Evolutionary conservation across 139 green algal species (phyloP), one percentile per base, ranked within the genome.

Genomic region (Trebouxia sp.): DNA sequence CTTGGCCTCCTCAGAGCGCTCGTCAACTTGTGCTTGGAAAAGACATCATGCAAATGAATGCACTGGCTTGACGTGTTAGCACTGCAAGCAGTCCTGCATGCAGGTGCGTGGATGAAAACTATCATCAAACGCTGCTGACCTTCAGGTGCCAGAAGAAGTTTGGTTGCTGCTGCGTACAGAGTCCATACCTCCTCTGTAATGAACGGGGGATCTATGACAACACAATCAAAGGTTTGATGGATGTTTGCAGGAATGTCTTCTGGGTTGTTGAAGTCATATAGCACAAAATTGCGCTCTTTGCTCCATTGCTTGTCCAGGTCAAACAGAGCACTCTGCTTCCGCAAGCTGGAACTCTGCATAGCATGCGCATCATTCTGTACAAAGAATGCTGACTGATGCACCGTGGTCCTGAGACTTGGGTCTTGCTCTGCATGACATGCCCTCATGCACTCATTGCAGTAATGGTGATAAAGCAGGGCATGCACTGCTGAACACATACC

Each of bases 121-220:
- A n/a, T n/a, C n/a, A n/a, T n/a, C n/a, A n/a, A n/a, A n/a, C n/a
- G n/a, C n/a, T n/a, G n/a, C 67, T 82, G 37, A 67, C 80, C 87
- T 43, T 81, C 43, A 32, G 81, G 83, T 41, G 51, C 26, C 65
- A 93, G 85, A 78, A 95, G 83, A 47, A 91, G 78, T 56, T 84
- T 85, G 1, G 87, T 81, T 7, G 91, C 82, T 32, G 79, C 65
- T 35, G 88, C 83, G 47, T 95, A 95, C 65, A 90, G 86, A 35
- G 83, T 76, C 91, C 91, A 95, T 26, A 93, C 89, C 55, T 93
- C 90, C 42, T 82, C 28, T 14, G 89, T 94, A 83, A 95, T 93
- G 84, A 95, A 95, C 7, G 91, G 91, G 37, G 86, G 86, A 85
- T 90, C 88, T 47, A 91, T 93, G 35, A 94, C 84, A 1, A 93